Conservation (phyloP, 1,139 yeast species). For the Sugiyamaella xylanicola region DNA sequence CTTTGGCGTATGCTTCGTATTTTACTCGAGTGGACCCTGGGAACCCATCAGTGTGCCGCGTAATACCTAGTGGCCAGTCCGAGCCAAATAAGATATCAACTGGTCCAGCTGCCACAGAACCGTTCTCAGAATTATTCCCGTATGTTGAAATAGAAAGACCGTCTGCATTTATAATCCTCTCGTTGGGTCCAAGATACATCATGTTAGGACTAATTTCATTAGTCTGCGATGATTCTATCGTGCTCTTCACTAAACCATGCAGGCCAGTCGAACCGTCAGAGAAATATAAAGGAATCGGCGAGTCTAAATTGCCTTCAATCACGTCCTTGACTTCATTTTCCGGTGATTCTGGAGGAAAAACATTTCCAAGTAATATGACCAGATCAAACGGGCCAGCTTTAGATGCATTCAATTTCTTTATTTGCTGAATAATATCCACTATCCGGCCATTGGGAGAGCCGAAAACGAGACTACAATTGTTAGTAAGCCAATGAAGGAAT, state of each 20-base stretch:
- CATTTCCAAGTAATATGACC: constrained; percentile 29
- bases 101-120: neutral
- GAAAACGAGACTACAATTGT: constrained; percentile 31
- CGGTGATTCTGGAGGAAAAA: constrained; percentile 10
- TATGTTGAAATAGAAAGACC: constrained; percentile 15
- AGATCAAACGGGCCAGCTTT: constrained; percentile 36
- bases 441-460: constrained; percentile 28
- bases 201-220: constrained; percentile 14
- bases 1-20: constrained; percentile 13
- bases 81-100: constrained; percentile 28
- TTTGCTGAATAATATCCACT: constrained; percentile 24
- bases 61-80: constrained; percentile 29
- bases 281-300: constrained; percentile 26
- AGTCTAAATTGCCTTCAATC: constrained; percentile 11
- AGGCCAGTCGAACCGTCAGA: constrained; percentile 12
- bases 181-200: constrained; percentile 11
- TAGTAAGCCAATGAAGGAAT: neutral
- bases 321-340: constrained; percentile 14
- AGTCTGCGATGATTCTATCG: neutral
- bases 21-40: constrained; percentile 10
- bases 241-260: neutral
- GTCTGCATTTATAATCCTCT: constrained; percentile 7
- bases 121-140: neutral
- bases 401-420: constrained; percentile 28
- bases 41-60: constrained; percentile 20